Conservation (phyloP, 2,329 filamentous ascomycete genomes). For the Moelleriella libera region DNA sequence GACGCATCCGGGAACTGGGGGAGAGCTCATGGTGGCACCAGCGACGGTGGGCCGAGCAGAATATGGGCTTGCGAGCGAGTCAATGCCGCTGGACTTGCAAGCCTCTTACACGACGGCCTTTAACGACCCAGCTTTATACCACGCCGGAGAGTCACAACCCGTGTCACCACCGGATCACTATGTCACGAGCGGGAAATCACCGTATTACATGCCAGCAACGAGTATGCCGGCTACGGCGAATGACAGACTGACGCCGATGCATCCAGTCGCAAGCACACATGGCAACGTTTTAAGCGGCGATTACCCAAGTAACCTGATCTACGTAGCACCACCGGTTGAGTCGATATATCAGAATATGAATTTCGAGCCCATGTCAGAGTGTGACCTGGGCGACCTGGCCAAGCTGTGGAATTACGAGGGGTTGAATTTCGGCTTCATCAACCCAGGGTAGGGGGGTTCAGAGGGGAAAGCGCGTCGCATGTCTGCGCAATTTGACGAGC, state of each 20-base stretch:
- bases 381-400: slow-evolving; percentile 18
- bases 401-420: slow-evolving; percentile 19
- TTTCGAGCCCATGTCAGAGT: slow-evolving; percentile 16
- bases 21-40: slow-evolving; percentile 5
- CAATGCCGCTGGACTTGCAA: background rate
- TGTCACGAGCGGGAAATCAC: background rate
- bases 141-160: background rate
- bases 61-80: slow-evolving; percentile 1
- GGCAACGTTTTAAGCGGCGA: background rate
- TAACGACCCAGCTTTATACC: background rate
- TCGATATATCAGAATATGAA: slow-evolving; percentile 4
- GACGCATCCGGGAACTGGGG: background rate
- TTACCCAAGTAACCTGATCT: background rate
- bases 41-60: slow-evolving; percentile 1
- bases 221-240: background rate
- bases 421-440: slow-evolving; percentile 16
- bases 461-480: background rate
- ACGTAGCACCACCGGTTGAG: slow-evolving; percentile 6
- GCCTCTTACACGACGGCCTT: slow-evolving; percentile 5
- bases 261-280: too few relatives aligned
- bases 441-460: slow-evolving; percentile 2
- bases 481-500: background rate
- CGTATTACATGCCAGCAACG: background rate
- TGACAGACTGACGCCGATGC: too few relatives aligned
- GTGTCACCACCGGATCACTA: background rate